Evolutionary conservation across 148 eudicot species (phyloP), one percentile per base, ranked within the genome.

Genomic region (Nepenthes mirabilis): DNA sequence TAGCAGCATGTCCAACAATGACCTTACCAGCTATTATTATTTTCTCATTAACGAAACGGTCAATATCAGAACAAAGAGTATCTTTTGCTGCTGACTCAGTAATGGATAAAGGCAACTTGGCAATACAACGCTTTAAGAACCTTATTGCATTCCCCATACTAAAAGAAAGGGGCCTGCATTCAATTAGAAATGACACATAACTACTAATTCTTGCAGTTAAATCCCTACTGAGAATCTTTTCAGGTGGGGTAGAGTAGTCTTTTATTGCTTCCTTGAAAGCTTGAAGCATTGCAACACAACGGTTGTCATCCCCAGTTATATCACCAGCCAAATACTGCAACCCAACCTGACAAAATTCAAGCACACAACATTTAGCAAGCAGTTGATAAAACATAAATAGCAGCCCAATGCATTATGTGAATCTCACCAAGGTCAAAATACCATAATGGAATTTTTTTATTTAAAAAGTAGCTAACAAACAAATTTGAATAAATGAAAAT

Each of bases 111-210:
- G 86, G 75, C 62, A 88, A 62, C 60, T 85, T 77, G 48, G 90
- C 76, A 59, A 88, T 80, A 55, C 80, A 78, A 62, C 79, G 64
- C 74, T 91, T 91, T 11, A 91, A 55, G 56, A 58, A 80, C 48
- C 91, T 76, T 60, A 91, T 83, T 57, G 94, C 94, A 72, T 88
- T 88, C 48, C 98, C 98, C 98, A 91, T 91, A 72, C 98, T 85
- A 73, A 88, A 78, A 37, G 98, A 85, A 63, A 91, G 81, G 61
- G 94, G 98, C 65, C 96, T 73, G 72, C 98, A 91, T 61, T 83
- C 88, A 63, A 74, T 88, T 57, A 91, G 61, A 71, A 80, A 91
- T 33, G 98, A 91, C 54, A 91, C 72, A 43, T 75, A 85, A 63
- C 77, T 71, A 65, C 77, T 83, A 75, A 91, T 74, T 72, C 77